These are phyloP conservation scores for Sugiyamaella novakii DNA, from an alignment of 1,139 yeast genomes.

Conservation along the genomic window DNA sequence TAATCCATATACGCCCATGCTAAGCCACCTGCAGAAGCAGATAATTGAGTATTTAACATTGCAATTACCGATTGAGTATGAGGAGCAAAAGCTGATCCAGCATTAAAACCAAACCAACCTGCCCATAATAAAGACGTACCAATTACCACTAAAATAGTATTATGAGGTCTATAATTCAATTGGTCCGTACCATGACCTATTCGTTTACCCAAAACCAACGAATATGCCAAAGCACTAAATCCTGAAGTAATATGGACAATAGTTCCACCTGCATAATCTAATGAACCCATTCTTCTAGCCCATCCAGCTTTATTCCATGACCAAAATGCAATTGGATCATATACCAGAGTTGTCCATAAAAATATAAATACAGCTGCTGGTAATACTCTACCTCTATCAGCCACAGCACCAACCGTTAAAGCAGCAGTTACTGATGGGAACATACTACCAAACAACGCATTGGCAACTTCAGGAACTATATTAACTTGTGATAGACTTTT, in stretches of 20 bases:
- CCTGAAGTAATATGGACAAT: slow-evolving; percentile 67
- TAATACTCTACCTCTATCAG: slow-evolving; percentile 58
- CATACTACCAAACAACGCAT: slow-evolving; percentile 53
- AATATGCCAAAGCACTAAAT: slow-evolving; percentile 60
- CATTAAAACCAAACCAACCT: slow-evolving; percentile 91
- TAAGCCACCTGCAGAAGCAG: slow-evolving; percentile 42
- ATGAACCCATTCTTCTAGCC: slow-evolving; percentile 52
- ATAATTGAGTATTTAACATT: slow-evolving; percentile 39
- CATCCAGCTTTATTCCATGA: slow-evolving; percentile 65
- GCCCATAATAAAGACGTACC: slow-evolving; percentile 62
- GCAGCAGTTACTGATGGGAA: slow-evolving; percentile 57
- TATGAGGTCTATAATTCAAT: slow-evolving; percentile 39
- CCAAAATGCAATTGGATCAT: slow-evolving; percentile 68
- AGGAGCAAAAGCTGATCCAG: slow-evolving; percentile 72
- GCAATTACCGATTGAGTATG: slow-evolving; percentile 51
- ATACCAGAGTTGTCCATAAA: slow-evolving; percentile 59
- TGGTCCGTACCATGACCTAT: slow-evolving; percentile 30
- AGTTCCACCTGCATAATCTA: slow-evolving; percentile 68
- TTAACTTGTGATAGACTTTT: slow-evolving; percentile 47
- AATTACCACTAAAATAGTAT: slow-evolving; percentile 46
- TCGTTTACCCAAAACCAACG: slow-evolving; percentile 58
- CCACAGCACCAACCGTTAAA: slow-evolving; percentile 59
- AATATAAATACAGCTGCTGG: slow-evolving; percentile 58
- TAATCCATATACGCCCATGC: slow-evolving; percentile 42
- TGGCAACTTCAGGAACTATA: slow-evolving; percentile 42